These are phyloP conservation scores for Lycium ferocissimum DNA, from an alignment of 257 asterid genomes.

Conservation along the genomic window DNA sequence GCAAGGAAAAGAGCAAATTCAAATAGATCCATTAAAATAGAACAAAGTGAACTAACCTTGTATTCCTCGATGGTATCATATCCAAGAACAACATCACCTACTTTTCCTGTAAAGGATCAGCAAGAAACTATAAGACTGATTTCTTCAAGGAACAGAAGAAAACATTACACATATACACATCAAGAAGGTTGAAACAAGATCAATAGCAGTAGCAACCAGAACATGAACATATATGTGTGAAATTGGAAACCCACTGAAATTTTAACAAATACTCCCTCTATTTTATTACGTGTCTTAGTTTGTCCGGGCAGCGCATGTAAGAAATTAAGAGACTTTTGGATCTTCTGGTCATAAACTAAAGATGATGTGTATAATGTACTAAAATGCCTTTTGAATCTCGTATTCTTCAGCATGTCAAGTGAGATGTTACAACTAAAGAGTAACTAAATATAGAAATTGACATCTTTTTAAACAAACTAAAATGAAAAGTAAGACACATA, in stretches of 20 bases:
- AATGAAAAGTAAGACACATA: too few species aligned
- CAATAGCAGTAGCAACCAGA: background rate
- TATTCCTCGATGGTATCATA: constrained; percentile 66
- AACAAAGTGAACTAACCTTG: constrained; percentile 44
- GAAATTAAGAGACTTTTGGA: too few species aligned
- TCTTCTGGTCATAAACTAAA: too few species aligned
- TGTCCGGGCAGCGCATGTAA: too few species aligned
- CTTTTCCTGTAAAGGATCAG: constrained; percentile 51
- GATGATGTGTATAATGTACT: too few species aligned
- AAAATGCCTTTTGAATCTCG: too few species aligned
- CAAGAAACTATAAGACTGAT: background rate
- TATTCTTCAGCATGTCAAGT: too few species aligned
- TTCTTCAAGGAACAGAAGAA: background rate
- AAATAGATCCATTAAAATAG: background rate
- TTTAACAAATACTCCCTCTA: background rate
- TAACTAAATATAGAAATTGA: too few species aligned
- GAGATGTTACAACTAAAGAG: too few species aligned
- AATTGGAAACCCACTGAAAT: background rate
- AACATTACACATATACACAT: background rate
- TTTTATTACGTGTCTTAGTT: too few species aligned
- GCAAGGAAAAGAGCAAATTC: background rate
- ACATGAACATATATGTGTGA: background rate
- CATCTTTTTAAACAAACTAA: too few species aligned
- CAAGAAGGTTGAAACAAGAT: constrained; percentile 2
- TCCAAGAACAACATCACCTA: constrained; percentile 80